Evolutionary conservation across 345 rosid species (phyloP), one percentile per base, ranked within the genome.

Genomic region (Lepidium didymum): DNA sequence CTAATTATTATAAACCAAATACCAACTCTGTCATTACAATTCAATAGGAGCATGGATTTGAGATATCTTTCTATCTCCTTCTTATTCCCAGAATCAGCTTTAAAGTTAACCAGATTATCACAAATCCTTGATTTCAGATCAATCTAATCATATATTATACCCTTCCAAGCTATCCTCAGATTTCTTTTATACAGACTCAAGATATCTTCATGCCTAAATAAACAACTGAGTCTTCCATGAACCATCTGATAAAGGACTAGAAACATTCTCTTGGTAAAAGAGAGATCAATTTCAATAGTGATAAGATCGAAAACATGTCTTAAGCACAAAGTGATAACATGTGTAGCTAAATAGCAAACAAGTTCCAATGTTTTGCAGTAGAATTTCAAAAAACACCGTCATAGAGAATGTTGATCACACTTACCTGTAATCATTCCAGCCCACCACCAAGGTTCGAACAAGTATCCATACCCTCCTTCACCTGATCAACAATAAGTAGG

Each of bases 391-490:
- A 38, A 53, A 1, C 33, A 29, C 25, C 67, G 9, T 18, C 13
- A 16, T 1, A 69, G 19, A 7, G 5, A 57, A 51, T 13, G 31
- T 0, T 40, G 29, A 27, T 34, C 9, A 10, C 15, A 82, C 91
- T 78, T 78, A 90, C 97, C 87, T 10, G 92, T 72, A 53, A 80
- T 73, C 97, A 87, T 90, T 47, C 97, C 97, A 42, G 81, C 87
- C 95, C 97, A 90, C 97, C 95, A 90, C 85, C 80, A 81, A 7
- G 97, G 97, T 71, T 90, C 88, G 58, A 40, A 55, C 75, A 90
- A 84, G 74, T 90, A 90, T 1, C 89, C 73, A 81, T 82, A 71
- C 13, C 95, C 97, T 60, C 97, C 97, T 33, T 77, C 45, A 56
- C 90, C 97, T 87, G 66, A 40, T 15, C 38, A 37, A 49, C 19